Evolutionary conservation across 306 rosid species (phyloP).

Genomic region (Begonia peltatifolia): DNA sequence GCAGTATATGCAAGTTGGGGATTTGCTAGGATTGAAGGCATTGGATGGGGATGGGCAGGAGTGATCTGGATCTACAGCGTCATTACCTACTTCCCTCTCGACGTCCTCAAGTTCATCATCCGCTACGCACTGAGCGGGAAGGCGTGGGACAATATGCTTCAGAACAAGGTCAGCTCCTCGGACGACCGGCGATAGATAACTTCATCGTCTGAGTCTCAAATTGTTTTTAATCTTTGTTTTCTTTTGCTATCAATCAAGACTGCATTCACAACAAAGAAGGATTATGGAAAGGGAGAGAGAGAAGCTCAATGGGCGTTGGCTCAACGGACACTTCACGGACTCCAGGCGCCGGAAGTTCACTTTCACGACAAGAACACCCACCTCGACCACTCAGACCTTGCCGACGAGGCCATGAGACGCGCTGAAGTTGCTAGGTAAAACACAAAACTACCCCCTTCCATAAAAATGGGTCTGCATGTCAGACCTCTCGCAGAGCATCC

Average conservation of each 20-base stretch:
- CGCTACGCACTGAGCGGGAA: neutral
- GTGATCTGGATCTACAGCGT: neutral
- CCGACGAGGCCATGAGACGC: neutral
- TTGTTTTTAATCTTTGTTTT: neutral
- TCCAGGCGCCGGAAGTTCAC: neutral
- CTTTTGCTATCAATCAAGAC: neutral
- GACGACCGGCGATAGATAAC: too few relatives aligned
- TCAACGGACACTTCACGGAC: conserved; percentile 1
- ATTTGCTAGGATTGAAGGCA: neutral
- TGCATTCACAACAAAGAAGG: neutral
- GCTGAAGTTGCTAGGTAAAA: conserved; percentile 1
- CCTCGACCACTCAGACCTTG: neutral
- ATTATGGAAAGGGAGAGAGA: conserved; percentile 1
- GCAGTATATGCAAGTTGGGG: neutral
- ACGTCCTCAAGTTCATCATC: conserved; percentile 1
- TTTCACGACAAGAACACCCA: neutral
- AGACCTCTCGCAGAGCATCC: neutral
- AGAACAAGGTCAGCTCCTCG: neutral
- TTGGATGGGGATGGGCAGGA: conserved; percentile 1
- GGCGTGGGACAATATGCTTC: neutral
- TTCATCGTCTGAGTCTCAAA: too few relatives aligned
- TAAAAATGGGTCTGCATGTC: neutral
- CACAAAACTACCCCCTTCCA: neutral
- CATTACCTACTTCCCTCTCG: neutral
- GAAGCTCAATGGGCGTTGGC: conserved; percentile 1